Evolutionary conservation across 768 basidiomycete species (phyloP).

Genomic region (Suillus occidentalis): DNA sequence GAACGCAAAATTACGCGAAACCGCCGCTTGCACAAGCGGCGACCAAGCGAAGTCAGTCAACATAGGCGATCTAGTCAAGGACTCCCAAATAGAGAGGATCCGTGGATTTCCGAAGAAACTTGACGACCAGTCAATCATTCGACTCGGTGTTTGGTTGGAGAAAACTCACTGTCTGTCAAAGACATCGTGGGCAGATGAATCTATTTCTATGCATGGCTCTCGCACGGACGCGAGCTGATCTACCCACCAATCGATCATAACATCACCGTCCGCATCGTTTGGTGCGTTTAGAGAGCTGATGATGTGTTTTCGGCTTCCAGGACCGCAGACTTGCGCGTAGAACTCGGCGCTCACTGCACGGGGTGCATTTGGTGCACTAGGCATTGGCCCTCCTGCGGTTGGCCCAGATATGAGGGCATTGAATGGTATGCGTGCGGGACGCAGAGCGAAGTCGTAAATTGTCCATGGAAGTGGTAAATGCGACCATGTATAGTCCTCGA

Average conservation of each 20-base stretch:
- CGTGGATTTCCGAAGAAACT: slow-evolving; percentile 48
- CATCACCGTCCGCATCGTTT: slow-evolving; percentile 38
- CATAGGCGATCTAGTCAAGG: slow-evolving; percentile 48
- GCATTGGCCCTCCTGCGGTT: slow-evolving; percentile 47
- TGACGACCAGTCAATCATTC: neutral
- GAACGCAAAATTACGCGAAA: slow-evolving; percentile 49
- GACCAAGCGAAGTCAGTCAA: slow-evolving; percentile 54
- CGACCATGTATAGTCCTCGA: slow-evolving; percentile 65
- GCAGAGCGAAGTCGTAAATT: slow-evolving; percentile 51
- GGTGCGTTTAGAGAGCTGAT: slow-evolving; percentile 39
- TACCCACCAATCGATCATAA: slow-evolving; percentile 53
- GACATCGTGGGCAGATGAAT: slow-evolving; percentile 38
- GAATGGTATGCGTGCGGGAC: slow-evolving; percentile 52
- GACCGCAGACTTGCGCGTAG: slow-evolving; percentile 47
- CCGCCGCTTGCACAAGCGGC: slow-evolving; percentile 46
- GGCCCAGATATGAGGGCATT: slow-evolving; percentile 61
- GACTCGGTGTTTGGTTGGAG: neutral
- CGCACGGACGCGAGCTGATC: slow-evolving; percentile 35
- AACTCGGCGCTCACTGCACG: slow-evolving; percentile 49
- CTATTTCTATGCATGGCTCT: slow-evolving; percentile 45
- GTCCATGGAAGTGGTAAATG: slow-evolving; percentile 53
- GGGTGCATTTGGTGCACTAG: slow-evolving; percentile 21
- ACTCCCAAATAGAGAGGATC: slow-evolving; percentile 43
- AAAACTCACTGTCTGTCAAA: slow-evolving; percentile 51
- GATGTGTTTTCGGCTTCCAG: slow-evolving; percentile 30